A percentile compares a stretch with the other conserved stretches of the same genome.
Evolutionary conservation across 225 moss, liverwort and hornwort genomes (phyloP).

Genomic region (Pseudoscleropodium purum): DNA sequence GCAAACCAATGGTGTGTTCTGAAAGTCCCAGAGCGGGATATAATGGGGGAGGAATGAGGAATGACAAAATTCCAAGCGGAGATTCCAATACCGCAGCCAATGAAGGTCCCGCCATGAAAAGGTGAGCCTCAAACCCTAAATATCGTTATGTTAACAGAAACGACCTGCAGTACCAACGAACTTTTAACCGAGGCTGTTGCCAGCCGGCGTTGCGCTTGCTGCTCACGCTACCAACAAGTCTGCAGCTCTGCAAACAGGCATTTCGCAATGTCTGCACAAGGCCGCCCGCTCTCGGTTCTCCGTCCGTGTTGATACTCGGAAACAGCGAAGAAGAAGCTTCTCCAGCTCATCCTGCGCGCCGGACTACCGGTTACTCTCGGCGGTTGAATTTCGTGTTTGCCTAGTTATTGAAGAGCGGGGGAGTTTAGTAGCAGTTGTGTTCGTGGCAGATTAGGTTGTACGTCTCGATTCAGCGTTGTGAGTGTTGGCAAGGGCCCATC

Average conservation of each 20-base stretch:
- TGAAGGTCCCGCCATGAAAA: background rate
- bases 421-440: background rate
- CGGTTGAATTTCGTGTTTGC: background rate
- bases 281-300: background rate
- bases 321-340: background rate
- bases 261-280: background rate
- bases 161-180: background rate
- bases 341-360: background rate
- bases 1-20: too few species aligned
- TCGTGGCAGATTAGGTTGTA: background rate
- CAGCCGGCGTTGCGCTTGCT: background rate
- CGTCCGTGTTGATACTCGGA: background rate
- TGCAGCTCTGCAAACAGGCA: background rate
- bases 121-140: too few species aligned
- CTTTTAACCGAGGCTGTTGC: background rate
- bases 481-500: too few species aligned
- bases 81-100: too few species aligned
- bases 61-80: too few species aligned
- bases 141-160: background rate
- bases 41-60: too few species aligned
- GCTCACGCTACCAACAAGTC: background rate
- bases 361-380: background rate
- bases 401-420: background rate
- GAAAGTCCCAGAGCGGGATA: too few species aligned
- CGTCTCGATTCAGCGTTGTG: background rate